These are phyloP conservation scores for Tagetes patula DNA, from an alignment of 129 eudicot species.

Conservation along the genomic window DNA sequence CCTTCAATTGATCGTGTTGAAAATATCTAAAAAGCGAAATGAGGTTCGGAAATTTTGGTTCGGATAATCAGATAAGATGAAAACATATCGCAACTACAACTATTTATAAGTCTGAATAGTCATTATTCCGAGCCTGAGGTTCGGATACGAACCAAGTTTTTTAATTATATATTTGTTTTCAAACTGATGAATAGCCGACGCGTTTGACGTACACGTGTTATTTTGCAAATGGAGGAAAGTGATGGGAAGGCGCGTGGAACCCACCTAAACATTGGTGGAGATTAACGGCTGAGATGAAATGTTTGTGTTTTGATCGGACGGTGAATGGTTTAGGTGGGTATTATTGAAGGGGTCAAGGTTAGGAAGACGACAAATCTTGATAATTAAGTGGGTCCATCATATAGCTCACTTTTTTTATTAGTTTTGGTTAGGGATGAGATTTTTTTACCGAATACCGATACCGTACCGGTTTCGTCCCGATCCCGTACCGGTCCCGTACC, in stretches of 20 bases:
- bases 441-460: too few species aligned
- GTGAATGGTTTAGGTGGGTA: not conserved
- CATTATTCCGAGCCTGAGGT: slow-evolving; percentile 24
- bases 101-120: slow-evolving; percentile 28
- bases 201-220: slow-evolving; percentile 32
- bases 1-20: slow-evolving; percentile 23
- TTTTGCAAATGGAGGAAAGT: slow-evolving; percentile 22
- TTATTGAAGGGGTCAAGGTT: slow-evolving; percentile 12
- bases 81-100: not conserved
- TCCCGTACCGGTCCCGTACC: too few species aligned
- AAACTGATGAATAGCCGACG: slow-evolving; percentile 32
- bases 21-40: slow-evolving; percentile 34
- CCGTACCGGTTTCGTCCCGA: too few species aligned
- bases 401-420: not conserved
- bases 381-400: slow-evolving; percentile 5
- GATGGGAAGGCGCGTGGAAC: slow-evolving; percentile 35
- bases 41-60: slow-evolving; percentile 32
- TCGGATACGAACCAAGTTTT: slow-evolving; percentile 17
- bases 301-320: slow-evolving; percentile 18
- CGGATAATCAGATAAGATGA: slow-evolving; percentile 30
- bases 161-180: not conserved
- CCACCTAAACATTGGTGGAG: slow-evolving; percentile 26
- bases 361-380: slow-evolving; percentile 26
- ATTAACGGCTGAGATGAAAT: slow-evolving; percentile 20
- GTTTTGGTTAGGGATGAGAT: not conserved